Base-by-base conservation (phyloP, 2,329 filamentous ascomycete genomes). In the Xylaria sp. region DNA sequence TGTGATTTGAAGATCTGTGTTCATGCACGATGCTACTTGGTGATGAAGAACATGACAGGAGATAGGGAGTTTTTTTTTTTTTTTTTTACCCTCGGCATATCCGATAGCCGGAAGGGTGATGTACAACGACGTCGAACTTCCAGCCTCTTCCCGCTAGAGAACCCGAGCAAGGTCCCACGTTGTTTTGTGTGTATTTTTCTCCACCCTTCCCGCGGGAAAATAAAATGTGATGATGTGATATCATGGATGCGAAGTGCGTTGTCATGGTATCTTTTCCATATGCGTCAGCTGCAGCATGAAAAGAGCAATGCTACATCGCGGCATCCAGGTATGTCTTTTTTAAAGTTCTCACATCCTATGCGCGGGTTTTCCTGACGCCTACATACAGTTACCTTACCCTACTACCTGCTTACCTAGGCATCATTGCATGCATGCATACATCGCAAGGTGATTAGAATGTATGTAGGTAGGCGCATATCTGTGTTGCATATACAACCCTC, bases 361-460 rank as follows among this genome's bases (percentile, higher is more conserved):
- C 55, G n/a, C 39, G 39, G n/a, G 8, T 30, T 25, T 39, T 57
- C 30, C 23, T 52, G 39, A 39, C 46, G 12, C 20, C 25, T 56
- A 46, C 61, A 43, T 65, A 67, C 61, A n/a, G 18, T 68, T 65
- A 67, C 66, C 66, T 62, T 68, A 65, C 58, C 62, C 66, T 65
- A 61, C 50, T 57, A 61, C 66, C 61, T 61, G 8, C 66, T 65
- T 59, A 30, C 62, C 62, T 62, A 48, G 66, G 52, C 62, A 52
- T 57, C 45, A 32, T 45, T 32, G 55, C 55, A 30, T 58, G 55
- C 55, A 41, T 57, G 53, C 34, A 45, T 45, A 32, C 39, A 28
- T 45, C 23, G 23, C 18, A 20, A 60, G 58, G 43, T 48, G 58
- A 50, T 32, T 25, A 39, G 30, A n/a, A 18, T n/a, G 50, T 28